A percentile compares a stretch with the other conserved stretches of the same genome.
These are phyloP conservation scores for Candida sithepensis DNA, from an alignment of 805 yeast species.

Conservation along the genomic window DNA sequence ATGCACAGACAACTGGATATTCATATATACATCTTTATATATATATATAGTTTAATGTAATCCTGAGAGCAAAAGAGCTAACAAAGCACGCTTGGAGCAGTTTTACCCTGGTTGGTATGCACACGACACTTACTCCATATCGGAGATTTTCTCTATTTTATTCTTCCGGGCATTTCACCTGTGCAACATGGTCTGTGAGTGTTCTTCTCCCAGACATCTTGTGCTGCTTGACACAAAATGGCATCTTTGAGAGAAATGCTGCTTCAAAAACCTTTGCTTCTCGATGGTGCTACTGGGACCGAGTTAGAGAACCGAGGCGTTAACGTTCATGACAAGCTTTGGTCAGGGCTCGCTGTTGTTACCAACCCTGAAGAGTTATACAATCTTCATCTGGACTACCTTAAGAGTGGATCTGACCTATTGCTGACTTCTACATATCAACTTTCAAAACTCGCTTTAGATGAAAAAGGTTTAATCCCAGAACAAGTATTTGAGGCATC, in stretches of 20 bases:
- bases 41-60: no score
- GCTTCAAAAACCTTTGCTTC: conserved; percentile 14
- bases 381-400: conserved; percentile 47
- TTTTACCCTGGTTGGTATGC: no score
- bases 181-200: not conserved
- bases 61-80: no score
- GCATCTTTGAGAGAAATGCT: conserved; percentile 1
- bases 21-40: no score
- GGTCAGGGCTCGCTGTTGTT: conserved; percentile 58
- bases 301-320: conserved; percentile 50
- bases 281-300: conserved; percentile 69
- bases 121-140: no score
- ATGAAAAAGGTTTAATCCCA: conserved; percentile 22
- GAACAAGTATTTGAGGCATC: conserved; percentile 18
- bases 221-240: not conserved
- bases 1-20: no score
- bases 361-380: conserved; percentile 40
- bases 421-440: conserved; percentile 61
- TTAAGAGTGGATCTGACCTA: conserved; percentile 51
- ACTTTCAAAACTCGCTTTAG: conserved; percentile 42
- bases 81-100: no score
- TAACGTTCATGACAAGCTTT: conserved; percentile 43
- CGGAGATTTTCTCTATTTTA: no score
- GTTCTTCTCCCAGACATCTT: not conserved
- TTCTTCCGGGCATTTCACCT: no score